These are phyloP conservation scores for Ulota crispa DNA, from an alignment of 225 moss, liverwort and hornwort species.

Conservation along the genomic window DNA sequence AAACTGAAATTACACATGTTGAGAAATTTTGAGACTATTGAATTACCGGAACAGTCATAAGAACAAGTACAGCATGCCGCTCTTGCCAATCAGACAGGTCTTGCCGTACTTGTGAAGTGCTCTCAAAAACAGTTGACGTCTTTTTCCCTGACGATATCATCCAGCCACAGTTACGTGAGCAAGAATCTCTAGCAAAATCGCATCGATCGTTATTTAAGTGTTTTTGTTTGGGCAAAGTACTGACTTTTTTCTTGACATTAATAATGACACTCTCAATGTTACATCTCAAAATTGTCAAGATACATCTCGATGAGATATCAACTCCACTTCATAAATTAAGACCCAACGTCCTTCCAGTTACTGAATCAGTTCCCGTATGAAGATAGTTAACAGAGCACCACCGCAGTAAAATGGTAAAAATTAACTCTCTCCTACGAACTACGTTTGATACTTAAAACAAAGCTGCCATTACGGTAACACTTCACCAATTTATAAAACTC, in stretches of 20 bases:
- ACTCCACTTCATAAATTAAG: not conserved
- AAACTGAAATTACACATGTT: not conserved
- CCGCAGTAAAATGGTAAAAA: not conserved
- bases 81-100: conserved; percentile 88
- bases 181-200: not conserved
- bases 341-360: conserved; percentile 4
- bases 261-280: not conserved
- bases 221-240: not conserved
- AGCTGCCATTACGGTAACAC: not conserved
- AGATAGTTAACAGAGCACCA: conserved; percentile 1
- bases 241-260: not conserved
- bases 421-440: not conserved
- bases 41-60: conserved; percentile 75
- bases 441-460: not conserved
- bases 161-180: conserved; percentile 12
- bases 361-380: not conserved
- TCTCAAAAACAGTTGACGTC: conserved; percentile 40
- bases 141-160: conserved; percentile 43
- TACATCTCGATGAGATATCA: not conserved
- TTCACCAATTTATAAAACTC: not conserved
- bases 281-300: not conserved
- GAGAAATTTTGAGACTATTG: not conserved
- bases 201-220: not conserved
- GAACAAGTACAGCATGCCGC: conserved; percentile 89
- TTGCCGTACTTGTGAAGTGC: conserved; percentile 56